phyloP scores from a whole-genome alignment of 331 rosid genomes.

The Stylosanthes scabra region DNA sequence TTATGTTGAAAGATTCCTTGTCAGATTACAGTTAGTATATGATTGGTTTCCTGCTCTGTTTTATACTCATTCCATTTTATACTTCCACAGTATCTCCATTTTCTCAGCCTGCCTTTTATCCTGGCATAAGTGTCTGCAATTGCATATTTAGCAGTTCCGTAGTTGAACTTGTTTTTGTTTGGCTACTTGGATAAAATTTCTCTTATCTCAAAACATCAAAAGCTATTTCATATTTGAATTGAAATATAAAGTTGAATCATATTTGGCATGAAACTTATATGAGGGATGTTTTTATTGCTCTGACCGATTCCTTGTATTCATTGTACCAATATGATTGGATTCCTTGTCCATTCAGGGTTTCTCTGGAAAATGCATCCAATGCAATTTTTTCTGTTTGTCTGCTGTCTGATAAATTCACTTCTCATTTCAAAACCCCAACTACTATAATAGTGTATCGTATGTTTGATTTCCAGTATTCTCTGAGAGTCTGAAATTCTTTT shows the following conservation, averaged over 20 bases:
- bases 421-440: not conserved
- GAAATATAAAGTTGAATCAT: no score
- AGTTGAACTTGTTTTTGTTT: not conserved
- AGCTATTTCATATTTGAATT: no score
- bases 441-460: no score
- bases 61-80: no score
- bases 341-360: not conserved
- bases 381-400: not conserved
- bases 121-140: not conserved
- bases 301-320: not conserved
- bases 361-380: not conserved
- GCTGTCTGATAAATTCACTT: not conserved
- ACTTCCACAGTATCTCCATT: not conserved
- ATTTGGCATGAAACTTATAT: no score
- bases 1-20: not conserved
- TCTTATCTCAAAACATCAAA: not conserved
- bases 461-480: slow-evolving; percentile 4
- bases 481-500: slow-evolving; percentile 3
- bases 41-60: not conserved
- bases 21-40: not conserved
- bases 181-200: not conserved
- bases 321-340: slow-evolving; percentile 11
- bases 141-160: not conserved
- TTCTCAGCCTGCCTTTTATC: not conserved
- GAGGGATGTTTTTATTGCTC: not conserved